Percentiles rank a stretch among this genome's conserved stretches.
phyloP scores from a whole-genome alignment of 164 flowering plant species.

The grape (Vitis vinifera) region ASM3070453v1 NC_081813.1:7473501-7474000 shows the following conservation, averaged over 20 bases:
- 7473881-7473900: not conserved
- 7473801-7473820: no score
- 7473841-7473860: not conserved
- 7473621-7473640: no score
- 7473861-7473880: constrained; percentile 1
- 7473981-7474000: constrained; percentile 85
- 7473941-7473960: constrained; percentile 83
- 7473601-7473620: no score
- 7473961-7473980: constrained; percentile 94
- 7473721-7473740: not conserved
- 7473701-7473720: not conserved
- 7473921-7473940: constrained; percentile 72
- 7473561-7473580: not conserved
- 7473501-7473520: not conserved
- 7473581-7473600: not conserved
- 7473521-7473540: not conserved
- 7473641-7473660: no score
- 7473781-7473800: no score
- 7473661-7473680: no score
- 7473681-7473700: no score
- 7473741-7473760: not conserved
- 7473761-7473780: not conserved
- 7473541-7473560: not conserved
- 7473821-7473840: no score
- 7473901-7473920: constrained; percentile 65